Percentiles rank a stretch among this genome's conserved stretches.
phyloP scores from a whole-genome alignment of 2,329 filamentous ascomycete species.

The Hymenoscyphus fructigenus region DNA sequence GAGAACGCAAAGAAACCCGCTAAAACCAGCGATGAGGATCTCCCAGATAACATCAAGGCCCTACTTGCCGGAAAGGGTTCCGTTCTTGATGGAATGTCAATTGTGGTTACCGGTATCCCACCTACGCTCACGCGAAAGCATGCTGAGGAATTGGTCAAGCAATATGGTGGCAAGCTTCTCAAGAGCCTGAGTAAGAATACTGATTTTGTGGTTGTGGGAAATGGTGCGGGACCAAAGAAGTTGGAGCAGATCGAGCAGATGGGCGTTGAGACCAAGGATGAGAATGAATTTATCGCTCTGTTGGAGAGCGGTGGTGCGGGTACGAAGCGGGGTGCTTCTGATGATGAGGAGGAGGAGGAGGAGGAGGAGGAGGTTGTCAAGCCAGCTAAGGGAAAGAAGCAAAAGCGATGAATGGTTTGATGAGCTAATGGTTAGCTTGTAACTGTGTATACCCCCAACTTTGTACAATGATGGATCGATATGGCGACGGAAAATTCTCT shows the following conservation, averaged over 20 bases:
- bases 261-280: conserved; percentile 21
- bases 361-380: conserved; percentile 24
- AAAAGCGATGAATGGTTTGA: conserved; percentile 15
- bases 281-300: conserved; percentile 23
- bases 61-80: conserved; percentile 19
- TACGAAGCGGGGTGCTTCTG: conserved; percentile 17
- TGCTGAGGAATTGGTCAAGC: conserved; percentile 22
- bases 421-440: not conserved
- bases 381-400: conserved; percentile 22
- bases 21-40: conserved; percentile 14
- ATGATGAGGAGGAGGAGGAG: conserved; percentile 13
- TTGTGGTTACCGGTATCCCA: conserved; percentile 28
- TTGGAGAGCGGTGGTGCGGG: conserved; percentile 17
- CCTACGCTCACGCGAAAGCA: conserved; percentile 26
- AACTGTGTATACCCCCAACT: not conserved
- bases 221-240: conserved; percentile 30
- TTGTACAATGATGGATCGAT: not conserved
- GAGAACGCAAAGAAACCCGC: conserved; percentile 23
- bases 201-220: conserved; percentile 26
- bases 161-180: conserved; percentile 26
- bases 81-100: conserved; percentile 14
- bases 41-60: conserved; percentile 23
- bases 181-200: conserved; percentile 29
- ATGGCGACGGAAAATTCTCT: not conserved
- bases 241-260: conserved; percentile 25